Evolutionary conservation across 2,329 filamentous ascomycete genomes (phyloP), one percentile per base, ranked within the genome.

Genomic region (Fusarium goolgardi): DNA sequence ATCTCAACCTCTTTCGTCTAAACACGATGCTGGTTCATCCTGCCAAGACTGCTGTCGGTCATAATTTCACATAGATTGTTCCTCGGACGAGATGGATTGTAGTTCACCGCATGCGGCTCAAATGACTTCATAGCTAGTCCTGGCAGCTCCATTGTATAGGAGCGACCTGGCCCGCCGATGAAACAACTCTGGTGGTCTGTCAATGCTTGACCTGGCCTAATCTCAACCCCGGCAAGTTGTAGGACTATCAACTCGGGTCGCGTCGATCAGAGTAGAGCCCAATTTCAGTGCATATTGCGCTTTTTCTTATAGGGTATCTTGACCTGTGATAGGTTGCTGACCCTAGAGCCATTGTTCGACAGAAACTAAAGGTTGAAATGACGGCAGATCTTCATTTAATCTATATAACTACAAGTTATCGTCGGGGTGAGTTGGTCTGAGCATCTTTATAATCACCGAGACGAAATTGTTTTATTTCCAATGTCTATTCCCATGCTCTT

Each of bases 301-400:
- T 51, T 34, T 32, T 46, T 49, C 31, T 34, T 29, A 21, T 47
- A 25, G 12, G 25, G 7, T 44, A 11, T 21, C 23, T 63, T n/a
- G 18, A 21, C 10, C 23, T 45, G 8, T 63, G 51, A 63, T 63
- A 58, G 51, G 59, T 29, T 47, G 39, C 32, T 63, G 27, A 31
- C 13, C 31, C 32, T 41, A 25, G 23, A 46, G 40, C 20, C 15
- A 39, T 32, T 35, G 21, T 59, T 45, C 13, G n/a, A 37, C 20
- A 11, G 31, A 10, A 46, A 23, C 35, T 39, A 31, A 34, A 23
- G 31, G 18, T 56, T 15, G 12, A 39, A 34, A 25, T 43, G 25
- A 40, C 39, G 51, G 66, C 50, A 54, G 58, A 69, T 69, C 65
- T 31, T 69, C 62, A 69, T 67, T 59, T 70, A 37, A 49, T 49